A percentile compares a stretch with the other conserved stretches of the same genome.
phyloP scores from a whole-genome alignment of 164 flowering plant genomes.

The Magnolia sinica region DNA sequence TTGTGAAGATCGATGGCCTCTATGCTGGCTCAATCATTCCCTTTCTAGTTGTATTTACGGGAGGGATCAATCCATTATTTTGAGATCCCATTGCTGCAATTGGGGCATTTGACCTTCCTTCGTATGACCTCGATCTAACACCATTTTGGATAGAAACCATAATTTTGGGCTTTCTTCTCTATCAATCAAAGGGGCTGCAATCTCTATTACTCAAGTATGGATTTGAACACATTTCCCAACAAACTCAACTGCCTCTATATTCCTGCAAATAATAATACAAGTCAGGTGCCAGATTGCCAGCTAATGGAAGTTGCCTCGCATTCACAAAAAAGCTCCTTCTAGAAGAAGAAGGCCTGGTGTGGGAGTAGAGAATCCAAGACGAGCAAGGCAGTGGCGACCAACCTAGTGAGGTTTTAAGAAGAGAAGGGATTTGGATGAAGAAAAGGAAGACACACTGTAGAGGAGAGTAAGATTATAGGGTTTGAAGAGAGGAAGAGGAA shows the following conservation, averaged over 20 bases:
- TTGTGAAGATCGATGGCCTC: slow-evolving; percentile 47
- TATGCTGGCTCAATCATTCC: slow-evolving; percentile 53
- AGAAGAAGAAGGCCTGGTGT: not conserved
- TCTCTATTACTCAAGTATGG: no score
- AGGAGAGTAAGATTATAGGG: not conserved
- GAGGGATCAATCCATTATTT: slow-evolving; percentile 80
- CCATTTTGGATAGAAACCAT: slow-evolving; percentile 29
- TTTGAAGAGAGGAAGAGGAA: slow-evolving; percentile 5
- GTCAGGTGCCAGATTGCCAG: no score
- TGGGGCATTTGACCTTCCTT: slow-evolving; percentile 73
- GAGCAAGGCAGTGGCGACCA: not conserved
- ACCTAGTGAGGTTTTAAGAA: not conserved
- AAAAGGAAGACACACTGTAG: not conserved
- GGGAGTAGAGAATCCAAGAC: not conserved
- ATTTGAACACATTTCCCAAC: no score
- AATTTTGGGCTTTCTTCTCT: slow-evolving; percentile 24
- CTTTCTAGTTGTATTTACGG: slow-evolving; percentile 70
- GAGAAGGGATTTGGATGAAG: slow-evolving; percentile 1
- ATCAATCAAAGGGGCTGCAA: no score
- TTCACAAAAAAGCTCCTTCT: slow-evolving; percentile 4
- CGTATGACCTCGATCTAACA: slow-evolving; percentile 67
- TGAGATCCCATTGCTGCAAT: slow-evolving; percentile 82
- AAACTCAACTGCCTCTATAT: no score
- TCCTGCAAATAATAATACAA: no score
- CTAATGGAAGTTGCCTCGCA: not conserved